Evolutionary conservation across 192 early-diverging fungal species (phyloP).

Genomic region (Pilaira anomala): DNA sequence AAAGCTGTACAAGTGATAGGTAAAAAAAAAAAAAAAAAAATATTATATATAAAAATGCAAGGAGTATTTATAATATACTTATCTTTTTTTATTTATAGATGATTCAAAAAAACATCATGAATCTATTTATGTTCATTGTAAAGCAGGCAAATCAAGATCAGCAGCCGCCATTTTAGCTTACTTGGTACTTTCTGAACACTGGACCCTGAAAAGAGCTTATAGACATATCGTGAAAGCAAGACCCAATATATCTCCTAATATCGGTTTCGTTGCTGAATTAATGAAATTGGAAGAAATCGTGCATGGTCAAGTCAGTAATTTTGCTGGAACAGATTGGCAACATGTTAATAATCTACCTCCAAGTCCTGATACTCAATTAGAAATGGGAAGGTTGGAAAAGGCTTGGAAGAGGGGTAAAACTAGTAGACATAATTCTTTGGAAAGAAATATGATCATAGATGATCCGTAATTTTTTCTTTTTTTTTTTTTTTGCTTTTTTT

Average conservation of each 20-base stretch:
- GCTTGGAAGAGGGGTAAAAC: slow-evolving; percentile 16
- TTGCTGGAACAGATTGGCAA: slow-evolving; percentile 37
- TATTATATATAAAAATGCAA: neutral
- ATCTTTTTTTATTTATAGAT: slow-evolving; percentile 1
- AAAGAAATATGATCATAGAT: no score
- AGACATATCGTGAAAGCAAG: slow-evolving; percentile 59
- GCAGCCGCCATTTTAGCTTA: slow-evolving; percentile 71
- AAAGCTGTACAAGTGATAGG: slow-evolving; percentile 67
- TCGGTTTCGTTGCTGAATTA: slow-evolving; percentile 73
- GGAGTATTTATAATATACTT: slow-evolving; percentile 7
- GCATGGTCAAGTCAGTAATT: slow-evolving; percentile 40
- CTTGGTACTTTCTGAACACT: slow-evolving; percentile 55
- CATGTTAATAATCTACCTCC: slow-evolving; percentile 4
- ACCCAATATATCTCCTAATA: slow-evolving; percentile 69
- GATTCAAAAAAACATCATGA: slow-evolving; percentile 37
- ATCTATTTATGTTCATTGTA: slow-evolving; percentile 74
- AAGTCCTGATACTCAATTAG: slow-evolving; percentile 20
- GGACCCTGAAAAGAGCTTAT: slow-evolving; percentile 66
- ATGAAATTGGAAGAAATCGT: slow-evolving; percentile 65
- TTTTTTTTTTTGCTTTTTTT: no score
- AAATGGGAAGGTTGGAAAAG: slow-evolving; percentile 13
- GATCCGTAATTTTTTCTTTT: no score
- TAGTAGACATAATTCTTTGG: neutral
- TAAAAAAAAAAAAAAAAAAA: slow-evolving; percentile 30
- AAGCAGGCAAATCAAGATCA: slow-evolving; percentile 74